Conservation (phyloP, 1,284 basidiomycete genomes). For the Coriolopsis trogii region DNA sequence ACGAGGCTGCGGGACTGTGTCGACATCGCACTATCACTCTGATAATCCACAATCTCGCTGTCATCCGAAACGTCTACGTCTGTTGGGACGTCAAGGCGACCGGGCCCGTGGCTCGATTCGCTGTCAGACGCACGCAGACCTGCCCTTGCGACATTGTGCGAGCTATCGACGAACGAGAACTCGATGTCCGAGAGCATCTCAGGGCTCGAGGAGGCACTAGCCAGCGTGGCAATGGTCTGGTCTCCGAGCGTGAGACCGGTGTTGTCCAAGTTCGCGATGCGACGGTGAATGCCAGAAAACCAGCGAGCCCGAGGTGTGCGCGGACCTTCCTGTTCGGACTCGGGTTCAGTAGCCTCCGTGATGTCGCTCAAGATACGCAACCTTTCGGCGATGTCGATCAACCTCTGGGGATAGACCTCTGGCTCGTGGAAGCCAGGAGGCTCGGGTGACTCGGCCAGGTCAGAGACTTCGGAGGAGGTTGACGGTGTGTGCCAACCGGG, state of each 20-base stretch:
- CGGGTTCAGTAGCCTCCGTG: constrained; percentile 6
- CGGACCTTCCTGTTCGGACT: background rate
- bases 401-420: too few species aligned
- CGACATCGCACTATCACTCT: too few species aligned
- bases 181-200: background rate
- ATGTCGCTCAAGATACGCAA: constrained; percentile 2
- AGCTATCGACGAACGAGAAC: background rate
- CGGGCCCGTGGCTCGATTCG: background rate
- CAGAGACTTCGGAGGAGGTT: background rate
- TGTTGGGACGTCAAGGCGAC: background rate
- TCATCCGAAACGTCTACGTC: background rate
- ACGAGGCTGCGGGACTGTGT: too few species aligned
- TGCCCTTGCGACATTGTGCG: too few species aligned
- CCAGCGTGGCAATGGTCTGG: background rate
- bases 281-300: constrained; percentile 2
- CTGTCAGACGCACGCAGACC: background rate
- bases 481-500: background rate
- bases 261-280: constrained; percentile 1
- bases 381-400: too few species aligned
- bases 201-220: background rate
- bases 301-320: background rate
- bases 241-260: background rate
- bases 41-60: background rate
- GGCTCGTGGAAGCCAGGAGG: too few species aligned
- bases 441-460: too few species aligned